Percentiles rank a stretch among this genome's conserved stretches.
These are phyloP conservation scores for Hyaloscypha variabilis DNA, from an alignment of 495 filamentous ascomycete genomes.

Conservation along the genomic window DNA sequence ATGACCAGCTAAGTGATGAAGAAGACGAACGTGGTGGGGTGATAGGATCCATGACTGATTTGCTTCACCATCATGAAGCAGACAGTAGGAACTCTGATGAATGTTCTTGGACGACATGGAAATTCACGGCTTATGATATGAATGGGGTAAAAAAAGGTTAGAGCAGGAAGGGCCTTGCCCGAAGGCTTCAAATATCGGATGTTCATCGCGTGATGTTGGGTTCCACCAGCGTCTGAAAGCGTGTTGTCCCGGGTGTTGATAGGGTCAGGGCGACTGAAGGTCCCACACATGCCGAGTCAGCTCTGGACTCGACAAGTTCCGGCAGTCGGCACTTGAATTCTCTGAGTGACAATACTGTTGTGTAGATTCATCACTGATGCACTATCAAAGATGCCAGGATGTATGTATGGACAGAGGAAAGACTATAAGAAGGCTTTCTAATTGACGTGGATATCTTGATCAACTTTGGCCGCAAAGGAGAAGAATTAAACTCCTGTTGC, in stretches of 20 bases:
- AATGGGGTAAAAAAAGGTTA: no score
- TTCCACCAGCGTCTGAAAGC: neutral
- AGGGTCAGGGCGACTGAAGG: neutral
- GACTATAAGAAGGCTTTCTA: no score
- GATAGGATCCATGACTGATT: constrained; percentile 1
- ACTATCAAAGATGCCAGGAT: no score
- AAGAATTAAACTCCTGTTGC: no score
- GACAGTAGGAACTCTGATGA: neutral
- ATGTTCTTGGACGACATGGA: neutral
- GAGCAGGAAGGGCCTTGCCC: neutral
- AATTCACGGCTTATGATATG: neutral
- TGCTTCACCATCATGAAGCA: neutral
- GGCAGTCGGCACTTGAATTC: neutral
- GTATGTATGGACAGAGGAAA: no score
- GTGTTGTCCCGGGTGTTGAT: neutral
- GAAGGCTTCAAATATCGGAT: constrained; percentile 3
- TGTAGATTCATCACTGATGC: no score
- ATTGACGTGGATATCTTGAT: no score
- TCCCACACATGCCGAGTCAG: no score
- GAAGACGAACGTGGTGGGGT: constrained; percentile 13
- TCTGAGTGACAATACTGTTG: neutral
- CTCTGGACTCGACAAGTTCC: neutral
- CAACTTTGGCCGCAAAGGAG: no score
- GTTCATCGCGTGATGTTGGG: constrained; percentile 12
- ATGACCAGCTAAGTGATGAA: constrained; percentile 4